Evolutionary conservation across 2,329 filamentous ascomycete genomes (phyloP), one percentile per base, ranked within the genome.

Genomic region (Aspergillus bombycis): DNA sequence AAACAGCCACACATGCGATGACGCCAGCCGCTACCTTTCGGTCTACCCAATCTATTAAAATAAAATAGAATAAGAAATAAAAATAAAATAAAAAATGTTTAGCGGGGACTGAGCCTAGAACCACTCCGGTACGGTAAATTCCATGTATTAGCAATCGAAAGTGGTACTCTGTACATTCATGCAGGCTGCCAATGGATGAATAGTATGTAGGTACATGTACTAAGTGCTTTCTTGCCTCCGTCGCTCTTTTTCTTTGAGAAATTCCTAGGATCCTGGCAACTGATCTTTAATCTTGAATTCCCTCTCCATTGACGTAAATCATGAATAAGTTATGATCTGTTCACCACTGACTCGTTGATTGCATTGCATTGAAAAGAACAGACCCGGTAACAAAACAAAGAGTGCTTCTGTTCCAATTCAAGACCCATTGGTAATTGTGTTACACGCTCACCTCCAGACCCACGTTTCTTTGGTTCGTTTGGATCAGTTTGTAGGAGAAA

Each of bases 401-500:
- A 23, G 45, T 54, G 36, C 10, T 52, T 52, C 32, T 26, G 19
- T 36, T 36, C 38, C 19, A 41, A 23, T 23, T 54, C 32, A 38
- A n/a, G 52, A 52, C 21, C 52, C 32, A 38, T 38, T 55, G 52
- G 52, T 55, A 55, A 55, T 55, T 23, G 52, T 62, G 60, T 62
- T 62, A 62, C 60, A 58, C 36, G 30, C 34, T 58, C n/a, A 41
- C 48, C 45, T 58, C 46, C 46, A 55, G 62, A 63, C 68, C 59
- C 57, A 63, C 64, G 61, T 60, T 62, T 58, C 64, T 52, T 43
- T 53, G 38, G 38, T n/a, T 41, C 34, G 38, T 48, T 62, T 55
- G 52, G 52, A 21, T 55, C 52, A 55, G 32, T 54, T 62, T 34
- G 52, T 54, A 54, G 52, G 30, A 65, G 63, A 67, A 67, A 66